Evolutionary conservation across 1,139 yeast species (phyloP), one percentile per base, ranked within the genome.

Genomic region (Wickerhamomyces sp.): DNA sequence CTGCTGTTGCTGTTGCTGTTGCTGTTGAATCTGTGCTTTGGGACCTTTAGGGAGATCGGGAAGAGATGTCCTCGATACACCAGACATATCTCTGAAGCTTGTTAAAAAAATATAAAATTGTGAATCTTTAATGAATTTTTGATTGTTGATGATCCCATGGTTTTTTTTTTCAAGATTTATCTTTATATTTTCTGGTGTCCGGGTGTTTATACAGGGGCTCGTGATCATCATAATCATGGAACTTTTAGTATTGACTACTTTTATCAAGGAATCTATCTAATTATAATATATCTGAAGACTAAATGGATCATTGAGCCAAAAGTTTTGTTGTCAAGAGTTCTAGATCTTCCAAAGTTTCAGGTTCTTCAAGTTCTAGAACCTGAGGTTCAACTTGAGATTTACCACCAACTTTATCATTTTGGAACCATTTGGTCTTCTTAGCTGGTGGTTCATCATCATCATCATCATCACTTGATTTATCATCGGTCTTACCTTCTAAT

Each of bases 301-400:
- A 18, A 18, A 18, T 29, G 11, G 10, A 29, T 29, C 31, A 43
- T 29, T 43, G 45, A 7, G 30, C 38, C 38, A 76, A 60, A 59
- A 93, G 79, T 63, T 77, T 78, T 40, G 87, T 77, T 3, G 98
- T 84, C 67, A 93, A 79, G 11, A 95, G 90, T 72, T 93, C 99
- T 66, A 93, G 76, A 61, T 93, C 98, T 63, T 89, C 97, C 65
- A 93, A 72, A 31, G 95, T 85, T 58, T 88, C 87, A 23, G 97
- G 97, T 60, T 84, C 88, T 54, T 87, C 94, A 44, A 86, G 73
- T 65, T 90, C 96, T 50, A 86, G 72, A 45, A 85, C 68, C 11
- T 60, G 63, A 5, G 57, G 64, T 4, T 57, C 60, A 30, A 57
- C 56, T 7, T 57, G 55, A 41, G 65, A 65, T 40, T 57, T 62